Base-by-base conservation (phyloP, 2,329 filamentous ascomycete genomes). In the Talaromyces sp. region DNA sequence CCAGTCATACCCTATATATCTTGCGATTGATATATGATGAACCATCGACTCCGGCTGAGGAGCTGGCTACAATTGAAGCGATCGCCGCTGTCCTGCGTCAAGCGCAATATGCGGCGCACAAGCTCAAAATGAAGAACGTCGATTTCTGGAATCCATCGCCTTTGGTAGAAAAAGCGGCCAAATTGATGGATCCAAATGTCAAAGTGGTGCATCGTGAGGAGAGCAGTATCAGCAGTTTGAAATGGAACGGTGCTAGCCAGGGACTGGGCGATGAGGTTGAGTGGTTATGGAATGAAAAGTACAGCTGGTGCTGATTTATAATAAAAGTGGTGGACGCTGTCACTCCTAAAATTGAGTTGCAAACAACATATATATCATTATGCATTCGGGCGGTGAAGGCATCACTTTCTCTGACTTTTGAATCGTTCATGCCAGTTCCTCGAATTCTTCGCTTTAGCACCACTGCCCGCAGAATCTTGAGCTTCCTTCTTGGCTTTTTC, bases 71-170 rank as follows among this genome's bases (percentile, higher is more conserved):
- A 15, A 80, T 81, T 0, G 76, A 73, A 36, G 78, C 79, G 1
- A 79, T 95, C 60, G 78, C 80, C 37, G 81, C 82, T 2, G 80
- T 96, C 25, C 70, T 96, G 45, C 73, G 76, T 41, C 77, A 85
- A 45, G 91, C 91, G 4, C 84, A 87, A 66, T 74, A 74, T 8
- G 85, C 95, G 72, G 92, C 92, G 1, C 74, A 78, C 2, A 78
- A 83, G 58, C 96, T 89, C 88, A 77, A 82, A 45, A 84, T 90
- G 75, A 78, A 80, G 40, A 80, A 84, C 46, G 83, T 96, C 3
- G 82, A 91, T 69, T 77, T 93, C 53, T 97, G 93, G 93, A 96
- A 94, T 68, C 91, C 92, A 0, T 81, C 81, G 3, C 76, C 82
- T 6, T 66, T 80, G 62, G 69, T 85, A 25, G 62, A 77, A 52